phyloP scores from a whole-genome alignment of 768 basidiomycete species.

The Trametes elegans region DNA sequence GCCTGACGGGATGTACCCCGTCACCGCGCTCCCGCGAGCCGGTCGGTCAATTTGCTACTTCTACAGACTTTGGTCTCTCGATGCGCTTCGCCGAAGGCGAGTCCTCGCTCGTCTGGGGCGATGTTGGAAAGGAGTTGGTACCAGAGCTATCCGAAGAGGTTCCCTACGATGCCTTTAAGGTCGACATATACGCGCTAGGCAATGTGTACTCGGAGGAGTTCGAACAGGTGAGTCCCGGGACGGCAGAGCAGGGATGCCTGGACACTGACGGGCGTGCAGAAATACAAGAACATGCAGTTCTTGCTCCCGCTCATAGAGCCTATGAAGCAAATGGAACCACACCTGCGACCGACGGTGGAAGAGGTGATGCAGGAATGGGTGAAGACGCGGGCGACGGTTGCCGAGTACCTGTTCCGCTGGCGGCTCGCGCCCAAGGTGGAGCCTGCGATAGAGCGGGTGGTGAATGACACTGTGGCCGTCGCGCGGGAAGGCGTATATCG shows the following conservation, averaged over 20 bases:
- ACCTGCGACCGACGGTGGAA: neutral
- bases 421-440: constrained; percentile 10
- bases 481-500: constrained; percentile 16
- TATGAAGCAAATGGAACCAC: constrained; percentile 14
- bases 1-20: constrained; percentile 30
- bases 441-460: constrained; percentile 7
- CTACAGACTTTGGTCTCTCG: constrained; percentile 24
- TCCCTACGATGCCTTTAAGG: constrained; percentile 27
- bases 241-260: neutral
- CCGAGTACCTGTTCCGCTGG: constrained; percentile 3
- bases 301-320: constrained; percentile 7
- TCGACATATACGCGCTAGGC: constrained; percentile 28
- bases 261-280: neutral
- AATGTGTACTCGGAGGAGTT: constrained; percentile 24
- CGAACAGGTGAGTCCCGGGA: constrained; percentile 7
- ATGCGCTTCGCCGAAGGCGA: constrained; percentile 19
- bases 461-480: constrained; percentile 21
- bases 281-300: constrained; percentile 12
- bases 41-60: constrained; percentile 34
- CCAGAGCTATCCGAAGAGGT: constrained; percentile 23
- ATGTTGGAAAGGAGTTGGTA: constrained; percentile 23
- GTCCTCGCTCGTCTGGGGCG: constrained; percentile 13
- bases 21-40: constrained; percentile 32
- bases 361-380: neutral
- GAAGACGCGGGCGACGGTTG: neutral